These are phyloP conservation scores for Brachypodium distachyon DNA, from an alignment of 202 grass and related monocot genomes.

Conservation along the genomic window DNA sequence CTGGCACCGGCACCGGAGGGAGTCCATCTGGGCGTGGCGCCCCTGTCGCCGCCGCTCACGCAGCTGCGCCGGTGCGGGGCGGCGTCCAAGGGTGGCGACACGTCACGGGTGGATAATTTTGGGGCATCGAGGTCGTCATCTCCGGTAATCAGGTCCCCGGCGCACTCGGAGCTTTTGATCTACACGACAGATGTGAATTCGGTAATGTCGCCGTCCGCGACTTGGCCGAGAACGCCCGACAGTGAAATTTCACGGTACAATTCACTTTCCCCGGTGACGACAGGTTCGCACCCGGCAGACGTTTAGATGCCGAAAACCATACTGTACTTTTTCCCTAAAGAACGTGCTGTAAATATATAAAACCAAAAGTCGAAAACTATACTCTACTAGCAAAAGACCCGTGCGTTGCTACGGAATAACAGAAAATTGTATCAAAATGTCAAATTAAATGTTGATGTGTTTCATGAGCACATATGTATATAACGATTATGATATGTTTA, in stretches of 20 bases:
- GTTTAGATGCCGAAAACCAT: not conserved
- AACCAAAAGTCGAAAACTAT: too few species aligned
- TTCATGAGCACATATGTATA: too few species aligned
- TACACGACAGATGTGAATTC: not conserved
- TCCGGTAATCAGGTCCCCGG: not conserved
- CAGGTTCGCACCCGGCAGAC: not conserved
- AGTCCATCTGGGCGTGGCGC: slow-evolving; percentile 1
- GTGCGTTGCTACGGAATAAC: too few species aligned
- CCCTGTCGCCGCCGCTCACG: slow-evolving; percentile 38
- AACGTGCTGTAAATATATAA: too few species aligned
- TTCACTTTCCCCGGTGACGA: slow-evolving; percentile 1
- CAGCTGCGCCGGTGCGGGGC: slow-evolving; percentile 18
- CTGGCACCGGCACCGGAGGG: slow-evolving; percentile 20
- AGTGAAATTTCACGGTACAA: not conserved
- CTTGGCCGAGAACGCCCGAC: not conserved
- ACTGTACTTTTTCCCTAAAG: too few species aligned
- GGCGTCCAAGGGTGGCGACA: not conserved
- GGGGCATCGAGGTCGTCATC: slow-evolving; percentile 6
- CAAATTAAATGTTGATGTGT: too few species aligned
- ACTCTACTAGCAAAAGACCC: not conserved
- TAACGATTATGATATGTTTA: too few species aligned
- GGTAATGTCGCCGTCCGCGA: not conserved
- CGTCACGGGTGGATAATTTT: not conserved
- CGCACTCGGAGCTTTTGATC: not conserved
- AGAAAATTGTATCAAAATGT: too few species aligned